Evolutionary conservation across 192 early-diverging fungal genomes (phyloP).

Genomic region (Phlyctochytrium planicorne): DNA sequence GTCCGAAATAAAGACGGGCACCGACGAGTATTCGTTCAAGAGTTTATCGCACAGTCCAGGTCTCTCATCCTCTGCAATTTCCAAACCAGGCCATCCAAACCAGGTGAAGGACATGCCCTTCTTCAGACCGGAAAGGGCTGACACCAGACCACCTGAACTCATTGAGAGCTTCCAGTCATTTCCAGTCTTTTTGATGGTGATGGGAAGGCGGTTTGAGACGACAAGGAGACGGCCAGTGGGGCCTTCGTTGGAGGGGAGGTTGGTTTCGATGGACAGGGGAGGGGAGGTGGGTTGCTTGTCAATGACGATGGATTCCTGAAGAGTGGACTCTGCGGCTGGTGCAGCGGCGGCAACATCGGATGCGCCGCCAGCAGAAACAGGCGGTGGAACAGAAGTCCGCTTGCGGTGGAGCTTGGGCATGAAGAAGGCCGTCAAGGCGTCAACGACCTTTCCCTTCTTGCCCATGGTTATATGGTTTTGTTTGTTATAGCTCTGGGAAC

Average conservation of each 20-base stretch:
- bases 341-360: background rate
- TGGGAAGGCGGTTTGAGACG: slow-evolving; percentile 94
- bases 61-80: slow-evolving; percentile 58
- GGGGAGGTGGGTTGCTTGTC: background rate
- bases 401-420: background rate
- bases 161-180: slow-evolving; percentile 73
- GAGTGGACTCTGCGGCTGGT: background rate
- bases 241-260: background rate
- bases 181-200: slow-evolving; percentile 73
- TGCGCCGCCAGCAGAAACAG: background rate
- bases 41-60: slow-evolving; percentile 65
- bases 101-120: slow-evolving; percentile 95
- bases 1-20: slow-evolving; percentile 93
- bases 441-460: background rate
- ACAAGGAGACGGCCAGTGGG: slow-evolving; percentile 56
- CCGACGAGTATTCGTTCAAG: slow-evolving; percentile 76
- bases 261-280: background rate
- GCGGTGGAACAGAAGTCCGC: background rate
- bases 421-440: background rate
- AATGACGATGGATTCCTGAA: background rate
- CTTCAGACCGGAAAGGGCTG: slow-evolving; percentile 90
- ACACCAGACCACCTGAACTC: slow-evolving; percentile 94
- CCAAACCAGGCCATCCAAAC: slow-evolving; percentile 96
- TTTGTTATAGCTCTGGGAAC: background rate
- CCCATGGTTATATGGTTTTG: background rate